Conservation (phyloP, 1,284 basidiomycete species). For the Ceratobasidium sp. region DNA sequence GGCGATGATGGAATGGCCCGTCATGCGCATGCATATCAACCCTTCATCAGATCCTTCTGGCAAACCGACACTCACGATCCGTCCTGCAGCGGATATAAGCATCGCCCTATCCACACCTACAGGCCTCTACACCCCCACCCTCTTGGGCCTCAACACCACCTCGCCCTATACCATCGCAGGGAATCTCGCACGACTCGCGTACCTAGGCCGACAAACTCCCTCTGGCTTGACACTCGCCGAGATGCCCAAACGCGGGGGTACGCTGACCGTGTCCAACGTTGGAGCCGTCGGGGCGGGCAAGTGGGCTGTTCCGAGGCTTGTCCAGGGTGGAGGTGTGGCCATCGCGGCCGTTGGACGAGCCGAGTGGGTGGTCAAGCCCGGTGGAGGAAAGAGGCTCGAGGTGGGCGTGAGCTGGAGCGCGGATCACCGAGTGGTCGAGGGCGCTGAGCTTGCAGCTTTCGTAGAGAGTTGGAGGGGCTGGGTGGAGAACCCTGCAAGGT, state of each 20-base stretch:
- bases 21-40: slow-evolving; percentile 79
- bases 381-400: slow-evolving; percentile 65
- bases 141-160: slow-evolving; percentile 69
- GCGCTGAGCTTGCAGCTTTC: slow-evolving; percentile 91
- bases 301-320: slow-evolving; percentile 79
- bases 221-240: slow-evolving; percentile 70
- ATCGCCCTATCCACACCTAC: slow-evolving; percentile 84
- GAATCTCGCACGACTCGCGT: slow-evolving; percentile 68
- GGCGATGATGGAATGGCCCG: slow-evolving; percentile 84
- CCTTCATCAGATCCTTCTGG: slow-evolving; percentile 52
- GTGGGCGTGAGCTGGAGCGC: slow-evolving; percentile 87
- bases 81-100: slow-evolving; percentile 75
- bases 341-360: slow-evolving; percentile 90
- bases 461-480: slow-evolving; percentile 89
- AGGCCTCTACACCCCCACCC: slow-evolving; percentile 87
- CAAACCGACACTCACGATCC: slow-evolving; percentile 74
- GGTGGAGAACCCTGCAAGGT: slow-evolving; percentile 80
- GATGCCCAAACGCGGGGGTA: slow-evolving; percentile 76
- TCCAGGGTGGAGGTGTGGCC: slow-evolving; percentile 89
- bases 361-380: slow-evolving; percentile 71
- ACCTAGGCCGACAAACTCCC: slow-evolving; percentile 73
- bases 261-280: slow-evolving; percentile 88
- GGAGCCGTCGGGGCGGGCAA: slow-evolving; percentile 82
- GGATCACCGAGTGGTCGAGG: slow-evolving; percentile 92
- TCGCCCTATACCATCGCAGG: slow-evolving; percentile 75